Base-by-base conservation (phyloP, 2,329 filamentous ascomycete genomes). In the Zymoseptoria ardabiliae region DNA sequence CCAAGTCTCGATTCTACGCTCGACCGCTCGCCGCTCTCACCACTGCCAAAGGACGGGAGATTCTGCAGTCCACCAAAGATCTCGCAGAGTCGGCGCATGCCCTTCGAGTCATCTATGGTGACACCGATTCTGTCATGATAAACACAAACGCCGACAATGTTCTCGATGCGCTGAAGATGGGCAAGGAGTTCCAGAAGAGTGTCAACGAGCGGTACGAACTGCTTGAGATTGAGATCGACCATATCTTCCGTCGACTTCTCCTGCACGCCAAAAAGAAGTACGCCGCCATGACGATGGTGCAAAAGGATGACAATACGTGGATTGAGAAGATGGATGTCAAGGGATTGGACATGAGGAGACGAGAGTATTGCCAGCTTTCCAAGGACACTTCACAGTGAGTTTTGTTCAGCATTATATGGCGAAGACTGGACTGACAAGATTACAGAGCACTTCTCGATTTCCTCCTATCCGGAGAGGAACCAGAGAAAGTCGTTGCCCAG, bases 81-180 rank as follows among this genome's bases (percentile, higher is more conserved):
- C 83, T 99, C 62, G 94, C 94, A 9, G 94, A 99, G 76, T 90
- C 85, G 69, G 92, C 89, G 67, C 87, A 91, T 61, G 72, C 72
- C 17, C 82, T 99, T 28, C 89, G 94, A 70, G 94, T 99, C 73
- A 97, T 99, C 64, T 99, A 99, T 69, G 94, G 94, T 78, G 94
- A 99, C 76, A 99, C 94, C 11, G 94, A 99, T 76, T 99, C 94
- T 8, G 94, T 99, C 76, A 99, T 99, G 94, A 97, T 99, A 79
- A 99, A 99, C 71, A 96, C 94, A 64, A 97, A 97, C 71, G 91
- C 94, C 58, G 90, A 97, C 75, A 96, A 89, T 66, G 89, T 97
- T 28, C 85, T 89, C 30, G 91, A 96, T 69, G 94, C 94, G 1
- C 79, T 97, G 68, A 92, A 89, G 71, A 89, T 99, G 55, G 95